Base-by-base conservation (phyloP, 768 basidiomycete species). In the Rhodocollybia butyracea region DNA sequence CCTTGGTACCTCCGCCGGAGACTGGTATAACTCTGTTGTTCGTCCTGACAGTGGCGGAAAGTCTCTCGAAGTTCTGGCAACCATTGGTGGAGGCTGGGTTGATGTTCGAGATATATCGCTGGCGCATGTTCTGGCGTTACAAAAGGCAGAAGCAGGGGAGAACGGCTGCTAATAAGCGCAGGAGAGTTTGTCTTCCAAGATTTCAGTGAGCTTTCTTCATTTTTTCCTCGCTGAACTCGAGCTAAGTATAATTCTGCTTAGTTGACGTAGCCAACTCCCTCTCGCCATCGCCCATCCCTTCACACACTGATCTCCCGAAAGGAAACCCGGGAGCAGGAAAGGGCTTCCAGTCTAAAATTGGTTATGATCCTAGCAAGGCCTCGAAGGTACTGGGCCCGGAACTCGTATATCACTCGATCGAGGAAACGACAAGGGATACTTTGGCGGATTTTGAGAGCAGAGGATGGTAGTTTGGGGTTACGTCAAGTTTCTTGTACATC, bases 41-140 rank as follows among this genome's bases (percentile, higher is more conserved):
- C 0, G 58, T 61, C 40, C n/a, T 54, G 21, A 36, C 43, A 24
- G 19, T 31, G 53, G 43, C 11, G 42, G 42, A 3, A 46, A 48
- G 38, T 63, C 63, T 22, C 11, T 48, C 5, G 47, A 50, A 27
- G 39, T 15, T 17, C n/a, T 48, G 8, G 27, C 36, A n/a, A 56
- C 32, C 3, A n/a, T 19, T 21, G 47, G 55, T 10, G 39, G 46
- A 22, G 46, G 39, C 34, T 76, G 70, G 69, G 56, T 76, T 27
- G 75, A 80, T 41, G 76, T 79, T 8, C 71, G 78, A 21, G 77
- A 80, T 63, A 66, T 80, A 36, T 80, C 78, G 0, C 67, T 70
- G 26, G 81, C 76, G 1, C 83, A 84, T 59, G 68, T 71, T 3
- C 64, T 68, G 17, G 79, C 81, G 13, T 66, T 85, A 17, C 70